Conservation (phyloP, 352 stramenopile species). For the Globisporangium nodosum region DNA sequence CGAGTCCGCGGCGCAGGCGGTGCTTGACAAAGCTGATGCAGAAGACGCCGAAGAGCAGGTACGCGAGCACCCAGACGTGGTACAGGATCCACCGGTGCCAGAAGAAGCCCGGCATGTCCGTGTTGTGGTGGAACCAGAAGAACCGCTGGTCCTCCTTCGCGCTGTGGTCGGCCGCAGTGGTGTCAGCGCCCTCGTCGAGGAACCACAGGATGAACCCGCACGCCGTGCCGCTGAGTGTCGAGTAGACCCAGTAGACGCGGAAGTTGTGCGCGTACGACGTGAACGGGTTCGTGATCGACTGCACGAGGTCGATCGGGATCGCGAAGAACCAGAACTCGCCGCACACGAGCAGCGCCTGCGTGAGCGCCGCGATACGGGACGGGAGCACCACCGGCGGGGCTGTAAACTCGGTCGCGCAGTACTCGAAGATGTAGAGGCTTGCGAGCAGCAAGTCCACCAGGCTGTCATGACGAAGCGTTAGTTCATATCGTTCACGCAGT, state of each 20-base stretch:
- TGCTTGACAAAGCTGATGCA: slow-evolving; percentile 76
- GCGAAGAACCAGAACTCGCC: slow-evolving; percentile 88
- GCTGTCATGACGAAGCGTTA: slow-evolving; percentile 11
- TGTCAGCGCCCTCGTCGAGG: slow-evolving; percentile 34
- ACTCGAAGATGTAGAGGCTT: slow-evolving; percentile 72
- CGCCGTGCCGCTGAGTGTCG: slow-evolving; percentile 57
- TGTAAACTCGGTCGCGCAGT: slow-evolving; percentile 60
- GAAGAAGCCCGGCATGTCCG: slow-evolving; percentile 67
- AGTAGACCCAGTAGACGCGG: slow-evolving; percentile 81
- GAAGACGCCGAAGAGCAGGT: slow-evolving; percentile 64
- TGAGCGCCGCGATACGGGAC: slow-evolving; percentile 60
- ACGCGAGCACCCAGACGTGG: slow-evolving; percentile 72
- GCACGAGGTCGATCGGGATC: slow-evolving; percentile 84
- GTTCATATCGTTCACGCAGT: no score
- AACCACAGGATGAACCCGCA: slow-evolving; percentile 64
- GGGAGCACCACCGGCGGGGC: slow-evolving; percentile 37
- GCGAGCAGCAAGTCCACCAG: slow-evolving; percentile 71
- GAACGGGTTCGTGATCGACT: slow-evolving; percentile 88
- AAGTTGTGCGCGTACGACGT: slow-evolving; percentile 85
- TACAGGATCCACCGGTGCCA: slow-evolving; percentile 82
- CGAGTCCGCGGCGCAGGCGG: slow-evolving; percentile 64
- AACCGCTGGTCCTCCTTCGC: slow-evolving; percentile 33
- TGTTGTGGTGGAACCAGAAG: slow-evolving; percentile 85
- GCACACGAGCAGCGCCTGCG: slow-evolving; percentile 73
- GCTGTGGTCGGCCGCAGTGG: slow-evolving; percentile 8